phyloP scores from a whole-genome alignment of 1,139 yeast species.

The Taiozyma sp. region DNA sequence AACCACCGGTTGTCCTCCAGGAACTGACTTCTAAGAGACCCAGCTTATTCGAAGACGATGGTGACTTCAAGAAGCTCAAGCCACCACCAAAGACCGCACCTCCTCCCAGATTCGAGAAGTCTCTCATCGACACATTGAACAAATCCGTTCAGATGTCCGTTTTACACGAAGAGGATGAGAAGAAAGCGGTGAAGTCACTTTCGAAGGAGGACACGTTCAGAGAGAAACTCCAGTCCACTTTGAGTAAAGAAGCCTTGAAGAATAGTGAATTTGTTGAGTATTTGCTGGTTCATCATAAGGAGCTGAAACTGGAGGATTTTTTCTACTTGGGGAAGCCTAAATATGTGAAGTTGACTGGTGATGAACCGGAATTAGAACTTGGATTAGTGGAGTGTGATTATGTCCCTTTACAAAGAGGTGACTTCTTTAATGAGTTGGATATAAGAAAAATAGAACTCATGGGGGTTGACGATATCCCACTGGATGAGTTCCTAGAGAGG shows the following conservation, averaged over 20 bases:
- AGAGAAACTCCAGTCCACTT: constrained; percentile 1
- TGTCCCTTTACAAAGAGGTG: constrained; percentile 1
- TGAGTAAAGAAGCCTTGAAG: constrained; percentile 10
- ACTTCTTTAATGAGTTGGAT: constrained; percentile 9
- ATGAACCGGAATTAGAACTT: constrained; percentile 1
- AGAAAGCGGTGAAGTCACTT: constrained; percentile 6
- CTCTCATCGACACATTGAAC: constrained; percentile 4
- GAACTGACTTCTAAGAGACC: constrained; percentile 6
- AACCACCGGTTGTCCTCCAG: neutral
- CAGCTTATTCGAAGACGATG: constrained; percentile 6
- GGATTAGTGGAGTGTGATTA: neutral
- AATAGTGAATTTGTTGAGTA: constrained; percentile 11
- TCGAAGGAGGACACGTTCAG: constrained; percentile 6
- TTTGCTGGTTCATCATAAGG: constrained; percentile 4
- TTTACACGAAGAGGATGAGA: constrained; percentile 12
- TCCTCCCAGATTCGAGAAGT: constrained; percentile 4
- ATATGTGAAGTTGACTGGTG: neutral
- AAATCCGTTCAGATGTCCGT: constrained; percentile 7
- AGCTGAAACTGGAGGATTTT: constrained; percentile 12
- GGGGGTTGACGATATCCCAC: neutral
- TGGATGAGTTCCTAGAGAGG: constrained; percentile 2
- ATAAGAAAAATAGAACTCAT: neutral
- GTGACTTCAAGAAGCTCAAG: constrained; percentile 7
- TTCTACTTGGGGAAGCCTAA: constrained; percentile 7
- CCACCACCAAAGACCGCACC: constrained; percentile 4